Evolutionary conservation across 1,284 basidiomycete species (phyloP).

Genomic region (Ceratobasidium sp.): DNA sequence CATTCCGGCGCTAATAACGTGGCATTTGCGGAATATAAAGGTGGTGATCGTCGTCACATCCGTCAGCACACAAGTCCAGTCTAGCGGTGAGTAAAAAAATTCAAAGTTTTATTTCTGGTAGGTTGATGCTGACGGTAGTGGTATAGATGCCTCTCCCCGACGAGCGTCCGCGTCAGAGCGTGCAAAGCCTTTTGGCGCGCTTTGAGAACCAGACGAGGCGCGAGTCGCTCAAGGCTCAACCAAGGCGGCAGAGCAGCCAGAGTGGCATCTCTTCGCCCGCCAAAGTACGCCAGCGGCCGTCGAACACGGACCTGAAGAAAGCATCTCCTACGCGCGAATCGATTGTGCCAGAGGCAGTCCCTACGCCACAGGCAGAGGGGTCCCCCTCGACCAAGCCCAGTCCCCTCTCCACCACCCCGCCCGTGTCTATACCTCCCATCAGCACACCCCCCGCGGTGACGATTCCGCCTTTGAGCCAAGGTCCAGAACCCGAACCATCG

Average conservation of each 20-base stretch:
- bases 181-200: constrained; percentile 49
- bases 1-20: constrained; percentile 30
- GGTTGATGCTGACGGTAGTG: neutral
- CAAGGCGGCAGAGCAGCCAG: constrained; percentile 39
- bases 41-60: constrained; percentile 11
- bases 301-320: constrained; percentile 11
- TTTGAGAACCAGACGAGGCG: constrained; percentile 48
- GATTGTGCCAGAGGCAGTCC: neutral
- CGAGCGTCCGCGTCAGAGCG: constrained; percentile 47
- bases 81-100: constrained; percentile 4
- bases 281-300: constrained; percentile 2
- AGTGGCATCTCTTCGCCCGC: constrained; percentile 13
- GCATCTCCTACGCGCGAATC: constrained; percentile 1
- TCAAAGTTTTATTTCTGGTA: neutral
- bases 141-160: constrained; percentile 49
- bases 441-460: neutral
- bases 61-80: constrained; percentile 18
- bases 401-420: neutral
- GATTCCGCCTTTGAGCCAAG: neutral
- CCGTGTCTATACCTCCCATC: constrained; percentile 24
- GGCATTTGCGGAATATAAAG: constrained; percentile 38
- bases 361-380: neutral
- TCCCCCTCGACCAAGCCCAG: neutral
- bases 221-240: constrained; percentile 39
- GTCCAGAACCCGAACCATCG: no score